A percentile compares a stretch with the other conserved stretches of the same genome.
phyloP scores from a whole-genome alignment of 1,284 basidiomycete genomes.

The Puccinia coronata region DNA sequence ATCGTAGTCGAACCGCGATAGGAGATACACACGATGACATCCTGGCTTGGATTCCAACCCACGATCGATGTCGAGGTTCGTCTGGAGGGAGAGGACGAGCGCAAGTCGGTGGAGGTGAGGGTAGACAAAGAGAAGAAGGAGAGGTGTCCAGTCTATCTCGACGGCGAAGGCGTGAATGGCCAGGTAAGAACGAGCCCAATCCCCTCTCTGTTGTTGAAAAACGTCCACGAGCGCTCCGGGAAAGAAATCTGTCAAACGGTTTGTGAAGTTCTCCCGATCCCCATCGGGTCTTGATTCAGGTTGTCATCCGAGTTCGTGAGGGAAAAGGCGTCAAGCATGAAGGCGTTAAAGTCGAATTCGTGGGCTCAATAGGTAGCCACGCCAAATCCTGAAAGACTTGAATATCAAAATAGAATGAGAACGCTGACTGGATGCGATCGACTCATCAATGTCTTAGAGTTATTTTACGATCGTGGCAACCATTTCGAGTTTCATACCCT shows the following conservation, averaged over 20 bases:
- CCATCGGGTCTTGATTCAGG: conserved; percentile 62
- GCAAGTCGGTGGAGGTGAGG: conserved; percentile 69
- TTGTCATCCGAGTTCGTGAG: conserved; percentile 82
- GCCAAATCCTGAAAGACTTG: not conserved
- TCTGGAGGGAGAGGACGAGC: conserved; percentile 78
- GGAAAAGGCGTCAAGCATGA: conserved; percentile 95
- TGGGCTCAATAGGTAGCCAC: conserved; percentile 84
- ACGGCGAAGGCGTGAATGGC: conserved; percentile 85
- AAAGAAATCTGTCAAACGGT: conserved; percentile 25
- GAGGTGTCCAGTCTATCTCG: conserved; percentile 89
- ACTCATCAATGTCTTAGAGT: conserved; percentile 65
- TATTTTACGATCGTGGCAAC: conserved; percentile 95
- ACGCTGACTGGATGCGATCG: not conserved
- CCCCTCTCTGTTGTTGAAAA: not conserved
- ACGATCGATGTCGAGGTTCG: conserved; percentile 90
- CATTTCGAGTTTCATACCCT: conserved; percentile 97
- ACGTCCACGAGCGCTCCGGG: not conserved
- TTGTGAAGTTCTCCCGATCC: conserved; percentile 11
- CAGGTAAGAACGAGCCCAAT: conserved; percentile 66
- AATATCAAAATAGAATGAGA: too few relatives aligned
- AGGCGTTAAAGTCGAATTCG: conserved; percentile 96
- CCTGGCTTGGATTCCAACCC: conserved; percentile 82
- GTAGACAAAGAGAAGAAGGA: conserved; percentile 70
- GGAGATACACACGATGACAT: conserved; percentile 65
- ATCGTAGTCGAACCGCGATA: not conserved